Evolutionary conservation across 257 asterid genomes (phyloP).

Genomic region (Scutellaria minor): DNA sequence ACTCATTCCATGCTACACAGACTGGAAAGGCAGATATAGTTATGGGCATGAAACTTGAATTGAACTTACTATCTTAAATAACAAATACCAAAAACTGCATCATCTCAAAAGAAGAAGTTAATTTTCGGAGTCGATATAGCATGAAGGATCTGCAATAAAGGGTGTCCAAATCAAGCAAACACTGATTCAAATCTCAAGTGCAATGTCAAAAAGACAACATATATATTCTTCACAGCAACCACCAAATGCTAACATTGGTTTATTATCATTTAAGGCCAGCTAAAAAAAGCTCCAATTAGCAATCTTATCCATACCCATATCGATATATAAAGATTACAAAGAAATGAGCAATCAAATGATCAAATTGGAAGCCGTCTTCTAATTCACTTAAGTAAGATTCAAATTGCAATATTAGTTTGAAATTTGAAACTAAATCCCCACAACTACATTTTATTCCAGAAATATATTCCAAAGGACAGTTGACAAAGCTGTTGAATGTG

Average conservation of each 20-base stretch:
- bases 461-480: constrained; percentile 1
- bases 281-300: not conserved
- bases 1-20: constrained; percentile 10
- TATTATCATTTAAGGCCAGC: no score
- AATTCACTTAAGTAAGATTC: not conserved
- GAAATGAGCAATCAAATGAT: not conserved
- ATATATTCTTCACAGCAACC: not conserved
- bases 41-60: not conserved
- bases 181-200: not conserved
- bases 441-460: constrained; percentile 2
- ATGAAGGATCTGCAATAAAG: not conserved
- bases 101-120: not conserved
- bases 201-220: not conserved
- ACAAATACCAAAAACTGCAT: not conserved
- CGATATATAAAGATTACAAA: not conserved
- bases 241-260: not conserved
- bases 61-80: not conserved
- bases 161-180: not conserved
- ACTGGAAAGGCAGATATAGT: not conserved
- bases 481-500: not conserved
- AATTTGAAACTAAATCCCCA: not conserved
- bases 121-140: not conserved
- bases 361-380: not conserved
- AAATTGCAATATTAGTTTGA: not conserved
- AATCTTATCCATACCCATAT: not conserved